Conservation (phyloP, 164 flowering plant species). For the Vitis cinerea region DNA sequence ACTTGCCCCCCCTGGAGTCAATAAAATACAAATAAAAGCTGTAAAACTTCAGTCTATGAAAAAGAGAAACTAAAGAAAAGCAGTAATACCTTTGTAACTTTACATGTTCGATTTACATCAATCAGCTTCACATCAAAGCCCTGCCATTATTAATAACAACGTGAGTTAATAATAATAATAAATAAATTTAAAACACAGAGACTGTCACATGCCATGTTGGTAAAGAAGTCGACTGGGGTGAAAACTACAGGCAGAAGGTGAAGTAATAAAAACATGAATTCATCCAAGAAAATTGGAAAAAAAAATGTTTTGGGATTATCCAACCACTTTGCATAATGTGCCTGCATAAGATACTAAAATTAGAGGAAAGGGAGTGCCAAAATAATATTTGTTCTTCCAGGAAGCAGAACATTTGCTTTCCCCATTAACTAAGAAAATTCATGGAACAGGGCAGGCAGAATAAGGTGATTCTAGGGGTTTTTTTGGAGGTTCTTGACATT, state of each 20-base stretch:
- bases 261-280: background rate
- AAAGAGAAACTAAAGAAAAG: background rate
- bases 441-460: too few relatives aligned
- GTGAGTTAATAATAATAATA: background rate
- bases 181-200: background rate
- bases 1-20: constrained; percentile 77
- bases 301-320: background rate
- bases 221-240: too few relatives aligned
- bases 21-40: background rate
- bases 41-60: background rate
- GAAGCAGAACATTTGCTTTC: too few relatives aligned
- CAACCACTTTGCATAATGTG: background rate
- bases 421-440: too few relatives aligned
- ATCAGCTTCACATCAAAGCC: constrained; percentile 87
- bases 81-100: constrained; percentile 80
- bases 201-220: background rate
- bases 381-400: too few relatives aligned
- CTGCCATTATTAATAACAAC: constrained; percentile 45
- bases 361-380: background rate
- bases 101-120: constrained; percentile 77
- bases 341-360: background rate
- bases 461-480: too few relatives aligned
- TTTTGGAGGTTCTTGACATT: too few relatives aligned
- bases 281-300: background rate
- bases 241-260: too few relatives aligned